phyloP scores from a whole-genome alignment of 768 basidiomycete genomes.

The Lepiota subincarnata region DNA sequence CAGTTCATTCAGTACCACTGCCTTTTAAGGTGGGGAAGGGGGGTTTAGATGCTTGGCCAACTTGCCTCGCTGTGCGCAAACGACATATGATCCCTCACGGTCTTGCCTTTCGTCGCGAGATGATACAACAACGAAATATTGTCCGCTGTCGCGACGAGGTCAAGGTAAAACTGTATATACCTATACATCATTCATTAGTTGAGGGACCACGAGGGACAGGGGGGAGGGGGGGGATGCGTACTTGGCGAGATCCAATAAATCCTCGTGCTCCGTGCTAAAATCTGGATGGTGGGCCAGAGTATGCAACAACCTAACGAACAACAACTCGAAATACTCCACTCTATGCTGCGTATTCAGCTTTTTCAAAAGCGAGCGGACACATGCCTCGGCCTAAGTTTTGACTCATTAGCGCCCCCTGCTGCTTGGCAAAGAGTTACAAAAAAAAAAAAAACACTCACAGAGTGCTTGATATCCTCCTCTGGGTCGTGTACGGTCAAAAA shows the following conservation, averaged over 20 bases:
- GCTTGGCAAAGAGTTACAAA: not conserved
- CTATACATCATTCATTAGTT: slow-evolving; percentile 34
- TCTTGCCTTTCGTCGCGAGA: slow-evolving; percentile 79
- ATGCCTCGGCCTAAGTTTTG: slow-evolving; percentile 48
- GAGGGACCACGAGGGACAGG: not conserved
- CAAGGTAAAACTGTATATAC: slow-evolving; percentile 87
- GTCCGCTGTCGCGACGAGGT: slow-evolving; percentile 70
- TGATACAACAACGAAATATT: slow-evolving; percentile 83
- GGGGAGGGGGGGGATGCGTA: slow-evolving; percentile 30
- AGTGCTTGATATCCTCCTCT: slow-evolving; percentile 68
- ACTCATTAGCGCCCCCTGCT: not conserved
- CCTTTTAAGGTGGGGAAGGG: not conserved
- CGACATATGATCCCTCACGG: slow-evolving; percentile 75
- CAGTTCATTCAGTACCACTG: not conserved
- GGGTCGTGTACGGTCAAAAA: slow-evolving; percentile 92
- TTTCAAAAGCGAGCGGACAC: slow-evolving; percentile 45
- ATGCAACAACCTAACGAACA: slow-evolving; percentile 83
- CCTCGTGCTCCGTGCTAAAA: slow-evolving; percentile 64
- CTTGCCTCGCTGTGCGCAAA: slow-evolving; percentile 66
- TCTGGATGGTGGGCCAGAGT: slow-evolving; percentile 94
- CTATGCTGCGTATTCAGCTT: slow-evolving; percentile 50
- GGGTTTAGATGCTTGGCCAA: not conserved
- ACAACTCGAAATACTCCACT: slow-evolving; percentile 70
- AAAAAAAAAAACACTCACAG: too few relatives aligned
- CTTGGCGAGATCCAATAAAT: slow-evolving; percentile 78